Evolutionary conservation across 768 basidiomycete species (phyloP).

Genomic region (Lanmaoa pseudosensibilis): DNA sequence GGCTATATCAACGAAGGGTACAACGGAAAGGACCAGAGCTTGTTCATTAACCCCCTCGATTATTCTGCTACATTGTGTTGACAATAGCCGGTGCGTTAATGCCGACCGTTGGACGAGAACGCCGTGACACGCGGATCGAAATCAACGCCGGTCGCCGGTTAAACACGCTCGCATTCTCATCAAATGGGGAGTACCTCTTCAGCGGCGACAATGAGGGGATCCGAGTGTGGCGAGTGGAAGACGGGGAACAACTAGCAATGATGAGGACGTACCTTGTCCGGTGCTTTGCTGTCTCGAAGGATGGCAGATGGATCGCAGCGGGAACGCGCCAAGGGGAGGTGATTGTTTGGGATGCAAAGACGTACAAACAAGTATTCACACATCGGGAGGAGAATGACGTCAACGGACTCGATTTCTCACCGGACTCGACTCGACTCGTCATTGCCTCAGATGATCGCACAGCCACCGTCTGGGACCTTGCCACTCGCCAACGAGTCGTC

Average conservation of each 20-base stretch:
- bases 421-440: conserved; percentile 1
- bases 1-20: neutral
- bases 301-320: conserved; percentile 2
- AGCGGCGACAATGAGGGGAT: neutral
- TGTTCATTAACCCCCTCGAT: neutral
- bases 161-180: neutral
- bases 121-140: neutral
- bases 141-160: neutral
- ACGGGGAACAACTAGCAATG: neutral
- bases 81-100: neutral
- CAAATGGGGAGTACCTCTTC: neutral
- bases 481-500: neutral
- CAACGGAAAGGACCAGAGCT: neutral
- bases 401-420: conserved; percentile 6
- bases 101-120: neutral
- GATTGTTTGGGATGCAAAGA: neutral
- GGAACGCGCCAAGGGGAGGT: neutral
- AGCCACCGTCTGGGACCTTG: neutral
- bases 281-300: conserved; percentile 1
- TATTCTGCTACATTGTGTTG: neutral
- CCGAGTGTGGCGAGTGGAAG: conserved; percentile 1
- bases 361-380: neutral
- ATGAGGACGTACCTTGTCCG: neutral
- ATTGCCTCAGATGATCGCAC: fast-evolving
- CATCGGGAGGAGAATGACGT: neutral